Evolutionary conservation across 441 rosid species (phyloP), one percentile per base, ranked within the genome.

Genomic region (Rhodomyrtus psidioides): DNA sequence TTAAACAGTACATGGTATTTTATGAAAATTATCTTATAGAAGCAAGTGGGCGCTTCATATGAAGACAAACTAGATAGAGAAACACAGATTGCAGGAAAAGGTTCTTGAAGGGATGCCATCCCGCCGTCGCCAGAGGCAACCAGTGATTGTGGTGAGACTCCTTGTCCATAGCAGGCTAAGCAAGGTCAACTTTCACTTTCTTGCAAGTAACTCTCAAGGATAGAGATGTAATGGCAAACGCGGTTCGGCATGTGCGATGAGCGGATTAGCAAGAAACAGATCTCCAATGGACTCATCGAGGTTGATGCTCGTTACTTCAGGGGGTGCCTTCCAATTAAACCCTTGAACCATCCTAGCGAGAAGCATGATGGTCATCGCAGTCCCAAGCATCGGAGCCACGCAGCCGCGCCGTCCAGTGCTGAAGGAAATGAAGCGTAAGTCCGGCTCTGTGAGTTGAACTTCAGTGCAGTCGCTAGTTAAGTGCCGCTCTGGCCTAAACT

Each of bases 271-370:
- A 56, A 88, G 86, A 46, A 83, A 86, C 3, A 90, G 65, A 14
- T 85, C 87, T 26, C 16, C 76, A 55, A 75, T 19, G 0, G 57
- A 60, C 85, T 92, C 92, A 3, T 76, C 75, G 4, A 91, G 74
- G 26, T 86, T 86, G 82, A 89, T 62, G 34, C 60, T 74, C 3
- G 53, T 17, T 1, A 75, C 57, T 4, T 83, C 82, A 5, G 83
- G 44, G 23, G 86, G 89, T 27, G 83, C 16, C 74, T 60, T 87
- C 94, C 93, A 93, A 2, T 56, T 57, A 81, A 91, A 92, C 51
- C 92, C 90, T 79, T 92, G 94, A 59, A 91, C 65, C 82, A 93
- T 87, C 89, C 94, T 86, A 4, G 95, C 94, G 9, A 93, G 85
- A 12, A 90, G 83, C 93, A 92, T 88, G 15, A 86, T 51, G 14